Base-by-base conservation (phyloP, 208 protist genomes). In the Trypanosoma platydactyli region DNA sequence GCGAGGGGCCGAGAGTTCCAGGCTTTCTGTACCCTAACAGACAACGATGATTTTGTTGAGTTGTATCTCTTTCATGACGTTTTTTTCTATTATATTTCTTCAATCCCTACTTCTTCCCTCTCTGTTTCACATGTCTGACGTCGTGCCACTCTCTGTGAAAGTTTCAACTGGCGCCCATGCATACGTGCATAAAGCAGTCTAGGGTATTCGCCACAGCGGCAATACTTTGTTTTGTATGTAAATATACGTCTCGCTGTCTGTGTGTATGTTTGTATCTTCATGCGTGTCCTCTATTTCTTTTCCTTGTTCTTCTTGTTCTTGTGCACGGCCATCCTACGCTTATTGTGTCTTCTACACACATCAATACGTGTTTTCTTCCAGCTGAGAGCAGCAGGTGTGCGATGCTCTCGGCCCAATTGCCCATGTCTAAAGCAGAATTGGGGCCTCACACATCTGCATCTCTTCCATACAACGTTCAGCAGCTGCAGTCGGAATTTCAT, bases 401-500 rank as follows among this genome's bases (percentile, higher is more conserved):
- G 40, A 55, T 55, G 29, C 41, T 62, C 16, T 20, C 44, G 20
- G 27, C 20, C 42, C 3, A 35, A 4, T 29, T 42, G 35, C 18
- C 20, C 15, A 51, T 54, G n/a, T 41, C 12, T 1, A 3, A 11
- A 16, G 30, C 44, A 12, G 77, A 66, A 20, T 48, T 30, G n/a
- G 38, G 67, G 15, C 30, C 54, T n/a, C 64, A 58, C 5, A 59
- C 67, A 15, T 20, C 38, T 18, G 69, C 56, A 4, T 52, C 48
- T 2, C 33, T 76, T 59, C 71, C 73, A 52, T 88, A 86, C 49
- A 69, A 81, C 48, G 76, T 81, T 9, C 55, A 59, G 16, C 65
- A 73, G 52, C 63, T 83, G 22, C 84, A 87, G 55, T 49, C 56
- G 3, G 74, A 79, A 46, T 88, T 81, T 51, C 81, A 64, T 33